These are phyloP conservation scores for Kazachstania sp. DNA, from an alignment of 1,139 yeast species.

Conservation along the genomic window DNA sequence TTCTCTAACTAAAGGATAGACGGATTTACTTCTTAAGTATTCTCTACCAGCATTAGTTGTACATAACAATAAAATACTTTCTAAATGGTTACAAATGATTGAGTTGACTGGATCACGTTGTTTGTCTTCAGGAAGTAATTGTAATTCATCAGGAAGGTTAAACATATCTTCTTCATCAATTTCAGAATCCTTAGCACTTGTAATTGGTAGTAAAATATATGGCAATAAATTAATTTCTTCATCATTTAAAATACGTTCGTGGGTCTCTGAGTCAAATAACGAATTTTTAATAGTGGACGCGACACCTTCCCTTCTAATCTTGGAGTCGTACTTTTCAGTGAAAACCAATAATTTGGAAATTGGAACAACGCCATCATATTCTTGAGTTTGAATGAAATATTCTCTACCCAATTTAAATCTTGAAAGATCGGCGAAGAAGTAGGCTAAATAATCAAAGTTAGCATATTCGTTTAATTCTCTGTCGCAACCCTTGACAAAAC, in stretches of 20 bases:
- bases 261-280: constrained; percentile 69
- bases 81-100: constrained; percentile 64
- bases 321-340: constrained; percentile 71
- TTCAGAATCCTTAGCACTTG: constrained; percentile 61
- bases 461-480: constrained; percentile 64
- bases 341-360: constrained; percentile 72
- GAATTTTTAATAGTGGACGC: constrained; percentile 90
- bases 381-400: constrained; percentile 64
- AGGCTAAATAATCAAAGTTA: constrained; percentile 72
- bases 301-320: constrained; percentile 82
- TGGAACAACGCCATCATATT: constrained; percentile 72
- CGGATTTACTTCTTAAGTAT: constrained; percentile 64
- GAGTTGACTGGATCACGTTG: constrained; percentile 62
- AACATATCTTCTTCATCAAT: constrained; percentile 80
- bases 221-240: constrained; percentile 68
- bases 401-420: constrained; percentile 63
- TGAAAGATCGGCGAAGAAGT: constrained; percentile 85
- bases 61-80: constrained; percentile 66
- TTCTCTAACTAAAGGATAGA: constrained; percentile 77
- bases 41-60: constrained; percentile 69
- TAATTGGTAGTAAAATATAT: constrained; percentile 71
- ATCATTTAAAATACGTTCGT: constrained; percentile 50
- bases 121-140: constrained; percentile 68
- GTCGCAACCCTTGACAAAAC: constrained; percentile 80
- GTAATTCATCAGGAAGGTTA: constrained; percentile 82